These are phyloP conservation scores for Saccharomyces paradoxus DNA, from an alignment of 805 yeast genomes.

Conservation along the genomic window DNA sequence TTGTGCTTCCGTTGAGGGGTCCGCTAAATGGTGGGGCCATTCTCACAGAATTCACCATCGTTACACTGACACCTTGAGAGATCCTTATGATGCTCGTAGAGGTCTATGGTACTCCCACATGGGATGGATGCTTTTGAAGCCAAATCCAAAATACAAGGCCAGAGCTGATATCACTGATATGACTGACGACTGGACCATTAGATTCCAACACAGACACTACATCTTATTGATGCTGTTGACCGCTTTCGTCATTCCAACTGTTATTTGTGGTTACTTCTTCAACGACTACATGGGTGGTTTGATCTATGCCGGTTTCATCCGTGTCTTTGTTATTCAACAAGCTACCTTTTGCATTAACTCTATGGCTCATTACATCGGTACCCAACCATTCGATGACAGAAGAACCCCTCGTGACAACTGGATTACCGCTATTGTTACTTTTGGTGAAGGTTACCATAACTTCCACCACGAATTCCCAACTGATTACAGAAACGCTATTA, in stretches of 20 bases:
- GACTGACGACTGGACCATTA: conserved; percentile 68
- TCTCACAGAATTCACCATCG: conserved; percentile 81
- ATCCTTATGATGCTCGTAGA: conserved; percentile 77
- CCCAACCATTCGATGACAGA: conserved; percentile 78
- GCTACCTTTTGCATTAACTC: conserved; percentile 84
- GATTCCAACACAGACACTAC: conserved; percentile 77
- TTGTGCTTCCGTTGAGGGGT: conserved; percentile 77
- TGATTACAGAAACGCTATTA: conserved; percentile 79
- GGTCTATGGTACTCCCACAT: conserved; percentile 81
- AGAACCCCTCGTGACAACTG: conserved; percentile 82
- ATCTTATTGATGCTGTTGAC: conserved; percentile 49
- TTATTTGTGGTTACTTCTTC: conserved; percentile 48
- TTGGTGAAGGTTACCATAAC: conserved; percentile 86
- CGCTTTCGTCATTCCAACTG: conserved; percentile 55
- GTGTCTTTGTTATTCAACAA: conserved; percentile 67
- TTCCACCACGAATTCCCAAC: conserved; percentile 89
- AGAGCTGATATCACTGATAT: conserved; percentile 76
- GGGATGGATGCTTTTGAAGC: conserved; percentile 78
- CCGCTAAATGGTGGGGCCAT: conserved; percentile 86
- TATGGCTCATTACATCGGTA: conserved; percentile 79
- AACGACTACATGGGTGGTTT: conserved; percentile 66
- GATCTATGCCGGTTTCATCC: conserved; percentile 64
- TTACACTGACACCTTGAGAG: conserved; percentile 75
- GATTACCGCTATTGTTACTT: conserved; percentile 71
- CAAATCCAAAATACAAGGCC: conserved; percentile 76